Evolutionary conservation across 768 basidiomycete genomes (phyloP), one percentile per base, ranked within the genome.

Genomic region (Artomyces pyxidatus): DNA sequence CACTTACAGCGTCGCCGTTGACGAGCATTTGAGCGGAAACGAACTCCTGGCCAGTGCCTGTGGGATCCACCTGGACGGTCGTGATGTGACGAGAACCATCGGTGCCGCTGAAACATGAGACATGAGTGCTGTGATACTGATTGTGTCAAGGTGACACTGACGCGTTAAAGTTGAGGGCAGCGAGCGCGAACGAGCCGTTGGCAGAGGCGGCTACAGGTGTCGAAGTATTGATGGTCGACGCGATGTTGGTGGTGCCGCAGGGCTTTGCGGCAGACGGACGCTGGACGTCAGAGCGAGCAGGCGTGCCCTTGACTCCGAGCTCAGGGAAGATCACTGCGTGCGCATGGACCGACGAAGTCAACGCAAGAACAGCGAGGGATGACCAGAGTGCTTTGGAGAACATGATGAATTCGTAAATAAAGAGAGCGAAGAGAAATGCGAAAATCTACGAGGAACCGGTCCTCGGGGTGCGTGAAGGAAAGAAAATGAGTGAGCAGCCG

Each of bases 1-100:
- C n/a, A 64, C 72, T 58, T 52, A 78, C 77, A 17, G 63, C 59
- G 46, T 69, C 63, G 29, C 78, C 77, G 53, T 80, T 79, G 49
- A 59, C 66, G 9, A 68, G 58, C 22, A 78, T 65, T 1, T 64
- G 69, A 0, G 65, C 69, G 16, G 71, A 71, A 17, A 58, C 53
- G 48, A 69, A 65, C 6, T 48, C 58, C 38, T 58, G 60, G 37
- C 65, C 65, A 10, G 58, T 60, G 27, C 62, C 68, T n/a, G 72
- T 67, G 7, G 70, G 58, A 55, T 78, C 74, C n/a, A 79, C 70
- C 29, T 67, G 57, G n/a, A 72, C 69, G 1, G 66, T 43, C 30
- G 52, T 65, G 38, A 80, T 66, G 42, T 68, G 58, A 11, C 71
- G 69, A 2, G 76, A 77, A 19, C 77, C 77, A 60, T 78, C 76